A percentile compares a stretch with the other conserved stretches of the same genome.
Evolutionary conservation across 2,329 filamentous ascomycete species (phyloP).

Genomic region (Coniochaeta prunicola): DNA sequence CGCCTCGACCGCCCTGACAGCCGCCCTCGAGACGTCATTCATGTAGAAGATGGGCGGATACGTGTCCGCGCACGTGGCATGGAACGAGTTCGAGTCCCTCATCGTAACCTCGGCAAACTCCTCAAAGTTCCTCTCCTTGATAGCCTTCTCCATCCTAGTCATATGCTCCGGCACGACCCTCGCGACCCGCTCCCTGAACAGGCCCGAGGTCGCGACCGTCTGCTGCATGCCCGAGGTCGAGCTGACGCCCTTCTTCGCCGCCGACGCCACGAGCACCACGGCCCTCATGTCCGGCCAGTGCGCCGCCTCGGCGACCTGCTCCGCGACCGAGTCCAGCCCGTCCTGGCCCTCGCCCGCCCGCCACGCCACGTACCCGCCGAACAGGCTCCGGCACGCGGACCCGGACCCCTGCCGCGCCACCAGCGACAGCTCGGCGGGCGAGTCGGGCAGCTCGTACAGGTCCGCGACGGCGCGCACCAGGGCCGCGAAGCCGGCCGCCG

Average conservation of each 20-base stretch:
- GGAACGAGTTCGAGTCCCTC: slow-evolving; percentile 96
- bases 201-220: slow-evolving; percentile 82
- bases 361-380: slow-evolving; percentile 96
- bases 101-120: slow-evolving; percentile 87
- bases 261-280: slow-evolving; percentile 81
- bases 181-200: slow-evolving; percentile 72
- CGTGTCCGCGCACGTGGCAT: slow-evolving; percentile 89
- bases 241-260: slow-evolving; percentile 91
- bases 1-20: slow-evolving; percentile 80
- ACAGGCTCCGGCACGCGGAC: slow-evolving; percentile 86
- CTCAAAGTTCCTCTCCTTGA: slow-evolving; percentile 72
- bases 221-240: slow-evolving; percentile 96
- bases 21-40: slow-evolving; percentile 85
- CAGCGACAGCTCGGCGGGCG: slow-evolving; percentile 74
- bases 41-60: slow-evolving; percentile 98
- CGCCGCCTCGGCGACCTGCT: slow-evolving; percentile 76
- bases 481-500: slow-evolving; percentile 62
- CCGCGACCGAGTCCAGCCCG: slow-evolving; percentile 79
- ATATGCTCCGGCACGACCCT: slow-evolving; percentile 78
- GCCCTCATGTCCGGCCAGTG: slow-evolving; percentile 97
- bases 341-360: slow-evolving; percentile 68
- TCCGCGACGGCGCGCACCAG: slow-evolving; percentile 82
- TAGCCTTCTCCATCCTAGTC: slow-evolving; percentile 76
- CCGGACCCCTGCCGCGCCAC: slow-evolving; percentile 93
- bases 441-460: slow-evolving; percentile 77